These are phyloP conservation scores for Grosmannia clavigera DNA, from an alignment of 2,329 filamentous ascomycete genomes.

Conservation along the genomic window DNA sequence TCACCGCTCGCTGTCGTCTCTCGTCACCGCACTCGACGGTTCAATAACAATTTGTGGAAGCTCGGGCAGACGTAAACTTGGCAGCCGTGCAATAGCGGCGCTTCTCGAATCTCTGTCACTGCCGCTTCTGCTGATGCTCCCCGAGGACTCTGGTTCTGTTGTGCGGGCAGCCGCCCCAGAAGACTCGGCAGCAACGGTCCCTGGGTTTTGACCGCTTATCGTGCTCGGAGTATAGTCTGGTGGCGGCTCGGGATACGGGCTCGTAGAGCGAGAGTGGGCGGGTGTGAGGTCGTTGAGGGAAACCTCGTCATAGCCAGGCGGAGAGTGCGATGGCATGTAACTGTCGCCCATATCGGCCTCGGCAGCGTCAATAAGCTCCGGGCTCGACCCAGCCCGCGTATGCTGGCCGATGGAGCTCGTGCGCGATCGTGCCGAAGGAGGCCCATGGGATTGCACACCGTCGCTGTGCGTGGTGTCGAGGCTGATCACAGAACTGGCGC, in stretches of 20 bases:
- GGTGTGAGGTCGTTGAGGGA: conserved; percentile 21
- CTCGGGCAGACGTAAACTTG: conserved; percentile 34
- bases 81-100: conserved; percentile 33
- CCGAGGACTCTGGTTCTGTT: not conserved
- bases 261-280: conserved; percentile 20
- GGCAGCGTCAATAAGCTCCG: conserved; percentile 34
- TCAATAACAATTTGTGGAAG: conserved; percentile 49
- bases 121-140: not conserved
- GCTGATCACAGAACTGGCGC: conserved; percentile 43
- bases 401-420: conserved; percentile 15
- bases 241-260: conserved; percentile 34
- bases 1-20: conserved; percentile 6
- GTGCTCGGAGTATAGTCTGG: conserved; percentile 35
- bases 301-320: conserved; percentile 38
- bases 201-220: conserved; percentile 16
- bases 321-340: conserved; percentile 29
- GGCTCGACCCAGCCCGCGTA: conserved; percentile 38
- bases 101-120: conserved; percentile 18
- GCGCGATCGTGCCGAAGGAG: conserved; percentile 25
- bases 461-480: conserved; percentile 25
- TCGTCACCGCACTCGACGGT: conserved; percentile 30
- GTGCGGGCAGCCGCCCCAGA: not conserved
- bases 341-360: conserved; percentile 33
- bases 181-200: conserved; percentile 15
- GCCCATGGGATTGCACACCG: conserved; percentile 7